Base-by-base conservation (phyloP, 805 yeast species). In the Sugiyamaella boreocaroliniensis region DNA sequence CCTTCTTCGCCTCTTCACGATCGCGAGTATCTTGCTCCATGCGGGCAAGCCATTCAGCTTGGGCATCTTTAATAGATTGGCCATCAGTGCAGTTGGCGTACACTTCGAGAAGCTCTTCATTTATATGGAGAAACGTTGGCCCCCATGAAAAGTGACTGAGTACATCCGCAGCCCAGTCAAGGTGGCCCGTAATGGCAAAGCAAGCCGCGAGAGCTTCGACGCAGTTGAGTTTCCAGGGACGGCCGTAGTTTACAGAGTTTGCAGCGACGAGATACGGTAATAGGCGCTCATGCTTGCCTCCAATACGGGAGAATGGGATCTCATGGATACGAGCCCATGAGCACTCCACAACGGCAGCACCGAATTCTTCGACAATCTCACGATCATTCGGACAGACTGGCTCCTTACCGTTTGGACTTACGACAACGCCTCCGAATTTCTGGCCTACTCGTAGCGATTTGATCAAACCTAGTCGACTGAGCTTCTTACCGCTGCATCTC, bases 321-420 rank as follows among this genome's bases (percentile, higher is more conserved):
- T 93, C 99, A 52, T 89, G 96, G n/a, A 93, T 68, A 51, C 98
- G 74, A 0, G 99, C 99, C 99, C 99, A 93, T 1, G 97, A 89
- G 69, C 98, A 92, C 67, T 93, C 99, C 1, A 93, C 98, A 8
- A 93, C 99, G 0, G 99, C 96, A n/a, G 89, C 93, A 40, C 99
- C 99, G 42, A 74, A 65, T 29, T 75, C 75, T 61, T 86, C 95
- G 0, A 89, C 96, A 11, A 88, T 76, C 46, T 80, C 86, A 42
- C 69, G 64, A 67, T 93, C 99, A 59, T 85, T 76, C 0, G 98
- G 98, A 66, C 96, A 88, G 0, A 93, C 96, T 1, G 89, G 90
- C 6, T 80, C 77, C 62, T 83, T 85, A 12, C 97, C 99, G 64
- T 89, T 89, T 0, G 99, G 98, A 20, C 97, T 82, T 1, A 93